Evolutionary conservation across 768 basidiomycete species (phyloP), one percentile per base, ranked within the genome.

Genomic region (Kwoniella pini): DNA sequence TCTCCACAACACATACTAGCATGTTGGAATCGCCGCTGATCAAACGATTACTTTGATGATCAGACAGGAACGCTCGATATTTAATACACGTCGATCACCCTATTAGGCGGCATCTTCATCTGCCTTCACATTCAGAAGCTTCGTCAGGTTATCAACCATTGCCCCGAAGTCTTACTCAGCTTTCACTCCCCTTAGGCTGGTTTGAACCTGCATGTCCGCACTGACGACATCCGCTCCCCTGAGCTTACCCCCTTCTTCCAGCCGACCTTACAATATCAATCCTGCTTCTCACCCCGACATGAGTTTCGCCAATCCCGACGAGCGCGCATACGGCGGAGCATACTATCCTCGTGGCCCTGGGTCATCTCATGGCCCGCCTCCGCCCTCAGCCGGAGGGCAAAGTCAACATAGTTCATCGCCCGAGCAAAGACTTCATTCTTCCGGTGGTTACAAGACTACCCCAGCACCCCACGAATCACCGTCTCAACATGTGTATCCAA

Each of bases 341-440:
- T 66, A 66, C 45, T 67, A 67, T 22, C 53, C 61, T 30, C 57
- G 62, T 28, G 54, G 61, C 6, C 65, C 65, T 22, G 65, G 65
- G 9, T 67, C 65, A 30, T 40, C 65, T 15, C 61, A 63, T 19
- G 65, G 62, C 11, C 60, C 66, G 6, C 62, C 62, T 7, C 67
- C 62, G 9, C 56, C 49, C 7, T 28, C 42, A 9, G 49, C 60
- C n/a, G 42, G 43, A 19, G 28, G 42, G 44, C 54, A 55, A 26
- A 43, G 43, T 30, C 60, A 67, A 31, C 22, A 43, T 24, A 42
- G 57, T 4, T 38, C 56, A 22, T 60, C 63, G 4, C 63, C 57
- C n/a, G 58, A 60, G 49, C 54, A 64, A 39, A 51, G 67, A 52
- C 60, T 64, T 21, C 60, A 68, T 44, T 64, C 67, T 22, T 68